Base-by-base conservation (phyloP, 2,329 filamentous ascomycete genomes). In the Aspergillus clavatus region DNA sequence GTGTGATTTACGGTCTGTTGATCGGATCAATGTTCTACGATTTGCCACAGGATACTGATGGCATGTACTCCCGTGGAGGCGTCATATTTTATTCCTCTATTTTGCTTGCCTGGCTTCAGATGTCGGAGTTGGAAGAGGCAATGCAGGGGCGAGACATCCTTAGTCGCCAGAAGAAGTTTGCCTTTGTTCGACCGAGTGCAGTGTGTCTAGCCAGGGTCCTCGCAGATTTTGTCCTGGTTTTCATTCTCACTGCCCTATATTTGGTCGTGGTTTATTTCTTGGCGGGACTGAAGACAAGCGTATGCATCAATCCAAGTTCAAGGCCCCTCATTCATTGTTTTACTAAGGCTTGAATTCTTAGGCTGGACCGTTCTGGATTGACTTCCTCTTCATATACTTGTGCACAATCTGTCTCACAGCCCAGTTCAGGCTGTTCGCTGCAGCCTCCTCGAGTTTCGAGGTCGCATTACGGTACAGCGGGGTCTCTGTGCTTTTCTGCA, bases 1-100 rank as follows among this genome's bases (percentile, higher is more conserved):
- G 86, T 52, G 69, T 89, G 40, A 74, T 82, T 42, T 84, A 86
- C 59, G 77, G 72, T 24, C 72, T 91, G 11, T 81, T 91, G 48
- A 80, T 88, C 38, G 84, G 85, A 1, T 86, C 82, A 1, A 76
- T 90, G 36, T 90, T 89, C 65, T 86, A 87, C 57, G 82, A 79
- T 6, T 72, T 79, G 52, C 67, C 78, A 0, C 59, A 71, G 2
- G 72, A 75, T 42, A 81, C 79, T 0, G 71, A 70, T 12, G 81
- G 79, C 18, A 76, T 79, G 26, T 84, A 83, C 59, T 71, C 73
- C 3, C 72, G 80, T 44, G 80, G 80, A 14, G 81, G 81, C 51
- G 71, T 77, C 3, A 61, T 79, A 2, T 83, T 84, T 66, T 83
- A 83, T 63, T 79, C 77, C 0, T 77, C 81, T 29, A 68, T 83